Evolutionary conservation across 371 early-diverging fungal genomes (phyloP), one percentile per base, ranked within the genome.

Genomic region (Entomophthora muscae): DNA sequence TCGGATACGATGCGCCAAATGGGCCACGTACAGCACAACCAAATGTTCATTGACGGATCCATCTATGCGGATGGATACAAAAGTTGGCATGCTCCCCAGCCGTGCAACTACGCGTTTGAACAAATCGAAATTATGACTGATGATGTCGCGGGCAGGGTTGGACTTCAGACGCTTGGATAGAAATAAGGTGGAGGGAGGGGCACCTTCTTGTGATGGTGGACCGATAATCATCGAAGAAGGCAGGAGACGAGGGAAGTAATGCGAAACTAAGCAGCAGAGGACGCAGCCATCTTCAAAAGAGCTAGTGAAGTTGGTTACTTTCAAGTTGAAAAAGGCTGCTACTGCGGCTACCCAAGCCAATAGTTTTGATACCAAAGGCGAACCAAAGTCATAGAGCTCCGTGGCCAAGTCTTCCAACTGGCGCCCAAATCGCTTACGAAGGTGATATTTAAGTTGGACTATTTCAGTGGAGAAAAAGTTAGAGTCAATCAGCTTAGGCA

Each of bases 401-500:
- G 24, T 22, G 17, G 10, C 30, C 24, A 32, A 3, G n/a, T 58
- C 59, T 10, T 17, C 42, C 42, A 42, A 10, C 42, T 17, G 42
- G 42, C 42, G 42, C 42, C 42, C 42, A 42, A 42, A 42, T 17
- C 24, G 1, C 32, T 64, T 13, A 57, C 5, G 23, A 30, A 29
- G 17, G 22, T 22, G 24, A 3, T 7, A 12, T 58, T 58, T 13
- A 3, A 58, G 31, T 32, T 22, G 59, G 5, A 22, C 30, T 17
- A 58, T 28, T 22, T 58, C 28, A 3, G 30, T 3, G 7, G 24
- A 28, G 10, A 58, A 27, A 12, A 23, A 58, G 28, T 27, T 22
- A 7, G 5, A 3, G 5, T 23, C 59, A 27, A 58, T 32, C 31
- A 58, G 31, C 24, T 65, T 68, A 21, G 72, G 61, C 2, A 73